These are phyloP conservation scores for Jimgerdemannia lactiflua DNA, from an alignment of 192 early-diverging fungal species.

Conservation along the genomic window DNA sequence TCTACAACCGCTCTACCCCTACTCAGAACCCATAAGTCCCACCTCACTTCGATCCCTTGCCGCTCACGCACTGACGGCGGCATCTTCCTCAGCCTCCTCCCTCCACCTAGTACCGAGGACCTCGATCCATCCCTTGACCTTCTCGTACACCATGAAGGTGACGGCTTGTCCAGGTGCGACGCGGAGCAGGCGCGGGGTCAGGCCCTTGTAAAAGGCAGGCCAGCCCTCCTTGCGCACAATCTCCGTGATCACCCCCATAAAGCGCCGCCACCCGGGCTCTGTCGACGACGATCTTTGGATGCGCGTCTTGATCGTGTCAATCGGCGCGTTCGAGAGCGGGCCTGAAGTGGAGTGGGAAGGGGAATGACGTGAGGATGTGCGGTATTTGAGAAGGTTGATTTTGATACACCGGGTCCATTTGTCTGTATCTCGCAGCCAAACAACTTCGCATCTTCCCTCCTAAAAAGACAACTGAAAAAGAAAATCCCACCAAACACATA, in stretches of 20 bases:
- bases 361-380: not conserved
- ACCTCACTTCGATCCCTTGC: not conserved
- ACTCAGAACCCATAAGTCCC: too few species aligned
- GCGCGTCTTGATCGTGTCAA: constrained; percentile 99
- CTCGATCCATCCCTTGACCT: constrained; percentile 77
- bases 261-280: constrained; percentile 75
- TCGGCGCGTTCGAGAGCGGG: constrained; percentile 93
- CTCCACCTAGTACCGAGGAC: constrained; percentile 16
- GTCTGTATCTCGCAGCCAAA: too few species aligned
- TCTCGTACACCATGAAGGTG: constrained; percentile 93
- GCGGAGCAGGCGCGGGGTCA: constrained; percentile 88
- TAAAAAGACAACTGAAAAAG: constrained; percentile 23
- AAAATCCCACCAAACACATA: constrained; percentile 14
- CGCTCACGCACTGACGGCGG: constrained; percentile 4
- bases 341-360: constrained; percentile 25
- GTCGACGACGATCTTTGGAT: constrained; percentile 82
- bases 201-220: constrained; percentile 92
- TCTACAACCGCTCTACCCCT: too few species aligned
- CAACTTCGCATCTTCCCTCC: too few species aligned
- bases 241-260: constrained; percentile 70
- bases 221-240: constrained; percentile 90
- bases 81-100: constrained; percentile 9
- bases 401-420: too few species aligned
- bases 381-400: not conserved
- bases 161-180: constrained; percentile 97